phyloP scores from a whole-genome alignment of 192 early-diverging fungal genomes.

The Coemansia sp. region DNA sequence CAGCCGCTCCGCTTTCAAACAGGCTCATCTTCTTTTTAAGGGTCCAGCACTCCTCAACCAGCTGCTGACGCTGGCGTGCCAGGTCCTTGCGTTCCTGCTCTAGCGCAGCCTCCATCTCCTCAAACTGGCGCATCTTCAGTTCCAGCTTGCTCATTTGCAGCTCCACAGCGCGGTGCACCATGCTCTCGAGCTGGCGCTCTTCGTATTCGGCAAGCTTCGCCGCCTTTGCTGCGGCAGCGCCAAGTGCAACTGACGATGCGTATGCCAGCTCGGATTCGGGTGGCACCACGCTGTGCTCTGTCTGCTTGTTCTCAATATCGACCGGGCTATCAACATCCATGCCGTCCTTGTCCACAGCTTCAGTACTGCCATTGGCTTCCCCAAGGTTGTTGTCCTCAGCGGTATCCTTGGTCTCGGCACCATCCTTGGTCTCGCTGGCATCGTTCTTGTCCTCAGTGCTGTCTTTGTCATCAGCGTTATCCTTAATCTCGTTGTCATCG shows the following conservation, averaged over 20 bases:
- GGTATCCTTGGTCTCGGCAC: background rate
- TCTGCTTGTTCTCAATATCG: slow-evolving; percentile 9
- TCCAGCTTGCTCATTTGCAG: slow-evolving; percentile 87
- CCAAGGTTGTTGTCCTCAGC: background rate
- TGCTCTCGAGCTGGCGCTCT: slow-evolving; percentile 79
- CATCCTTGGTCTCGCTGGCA: background rate
- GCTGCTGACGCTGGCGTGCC: slow-evolving; percentile 54
- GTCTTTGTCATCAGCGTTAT: background rate
- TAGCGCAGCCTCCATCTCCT: slow-evolving; percentile 83
- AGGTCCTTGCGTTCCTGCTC: slow-evolving; percentile 86
- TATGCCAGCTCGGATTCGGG: slow-evolving; percentile 64
- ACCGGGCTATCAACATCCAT: slow-evolving; percentile 25
- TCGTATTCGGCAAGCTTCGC: slow-evolving; percentile 76
- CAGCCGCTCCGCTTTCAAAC: slow-evolving; percentile 43
- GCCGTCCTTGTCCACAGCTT: slow-evolving; percentile 10
- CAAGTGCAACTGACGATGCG: slow-evolving; percentile 84
- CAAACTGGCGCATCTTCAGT: slow-evolving; percentile 91
- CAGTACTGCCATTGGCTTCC: slow-evolving; percentile 3
- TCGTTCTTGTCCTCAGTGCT: slow-evolving; percentile 8
- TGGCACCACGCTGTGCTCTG: slow-evolving; percentile 10
- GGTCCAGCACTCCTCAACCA: slow-evolving; percentile 53
- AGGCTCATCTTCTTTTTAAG: slow-evolving; percentile 53
- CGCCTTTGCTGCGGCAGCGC: slow-evolving; percentile 90
- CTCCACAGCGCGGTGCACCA: slow-evolving; percentile 81
- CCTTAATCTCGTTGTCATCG: background rate